Base-by-base conservation (phyloP, 139 green algal species). In the Chlorella sp. region DNA sequence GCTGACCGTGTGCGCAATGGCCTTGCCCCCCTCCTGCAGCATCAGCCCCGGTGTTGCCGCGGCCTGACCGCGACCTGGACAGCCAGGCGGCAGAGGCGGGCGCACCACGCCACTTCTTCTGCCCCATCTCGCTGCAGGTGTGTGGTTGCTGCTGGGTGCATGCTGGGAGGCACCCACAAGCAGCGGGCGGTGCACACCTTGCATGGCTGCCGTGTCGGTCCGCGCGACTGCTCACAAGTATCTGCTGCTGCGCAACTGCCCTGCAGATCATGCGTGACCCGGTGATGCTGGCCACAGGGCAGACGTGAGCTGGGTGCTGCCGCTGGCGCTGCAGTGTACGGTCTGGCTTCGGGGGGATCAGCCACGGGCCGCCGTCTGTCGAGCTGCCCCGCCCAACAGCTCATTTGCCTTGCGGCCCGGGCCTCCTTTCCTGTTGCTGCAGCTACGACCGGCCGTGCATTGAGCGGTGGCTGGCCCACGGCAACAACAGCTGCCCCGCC, bases 101-200 rank as follows among this genome's bases (percentile, higher is more conserved):
- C 13, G 91, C 91, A 13, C 91, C 91, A 8, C 58, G 77, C 14
- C 94, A 93, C 41, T 96, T 91, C 82, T 94, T 94, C 84, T 92
- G 86, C 87, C 88, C 62, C 51, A 94, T 79, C 41, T 93, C 86
- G 22, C 94, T 78, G 51, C 51, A 60, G 51, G 51, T 60, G 14
- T 16, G 14, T 60, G 14, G 2, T 60, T 20, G 51, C 51, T 60
- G 51, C 51, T 26, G 51, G 51, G 51, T 24, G 13, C 24, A 24
- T 16, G 51, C 14, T 60, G 51, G 51, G 46, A 8, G 46, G 46
- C 46, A 54, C 46, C 46, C 46, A 54, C 46, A 8, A 19, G 46
- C 46, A 54, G 46, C 46, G 8, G 11, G 46, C 8, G 8, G 11
- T 19, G 8, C 8, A 54, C 24, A 60, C n/a, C n/a, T n/a, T n/a